Evolutionary conservation across 257 asterid species (phyloP).

Genomic region (Solanum ahanhuiri): DNA sequence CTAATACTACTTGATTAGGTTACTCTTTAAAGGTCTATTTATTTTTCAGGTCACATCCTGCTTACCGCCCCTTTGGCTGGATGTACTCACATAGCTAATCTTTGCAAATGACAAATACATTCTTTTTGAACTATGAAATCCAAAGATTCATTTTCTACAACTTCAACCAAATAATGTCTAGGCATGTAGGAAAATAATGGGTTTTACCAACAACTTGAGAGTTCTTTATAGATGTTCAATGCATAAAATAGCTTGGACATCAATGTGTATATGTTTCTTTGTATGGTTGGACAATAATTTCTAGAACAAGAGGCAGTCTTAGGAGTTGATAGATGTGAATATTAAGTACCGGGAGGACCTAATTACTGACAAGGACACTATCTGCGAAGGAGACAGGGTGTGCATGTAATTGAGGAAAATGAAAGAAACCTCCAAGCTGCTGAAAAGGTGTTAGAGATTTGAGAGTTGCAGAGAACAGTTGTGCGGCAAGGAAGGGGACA

Average conservation of each 20-base stretch:
- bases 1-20: too few species aligned
- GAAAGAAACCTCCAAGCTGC: conserved; percentile 39
- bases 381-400: conserved; percentile 28
- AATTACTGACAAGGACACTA: conserved; percentile 37
- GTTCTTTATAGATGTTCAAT: neutral
- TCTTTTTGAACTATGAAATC: neutral
- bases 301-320: conserved; percentile 51
- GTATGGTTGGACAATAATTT: neutral
- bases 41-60: neutral
- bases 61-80: neutral
- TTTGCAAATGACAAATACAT: neutral
- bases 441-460: conserved; percentile 25
- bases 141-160: neutral
- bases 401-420: conserved; percentile 32
- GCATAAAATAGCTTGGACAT: neutral
- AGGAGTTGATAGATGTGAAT: conserved; percentile 83
- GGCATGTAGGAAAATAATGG: neutral
- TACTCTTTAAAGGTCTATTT: neutral
- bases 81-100: neutral
- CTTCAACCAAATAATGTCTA: neutral
- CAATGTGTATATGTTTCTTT: neutral
- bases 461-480: conserved; percentile 26
- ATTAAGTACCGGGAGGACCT: conserved; percentile 61
- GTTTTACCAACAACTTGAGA: neutral
- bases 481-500: conserved; percentile 43